Conservation (phyloP, 306 rosid species). For the Pyrus betulifolia region DNA sequence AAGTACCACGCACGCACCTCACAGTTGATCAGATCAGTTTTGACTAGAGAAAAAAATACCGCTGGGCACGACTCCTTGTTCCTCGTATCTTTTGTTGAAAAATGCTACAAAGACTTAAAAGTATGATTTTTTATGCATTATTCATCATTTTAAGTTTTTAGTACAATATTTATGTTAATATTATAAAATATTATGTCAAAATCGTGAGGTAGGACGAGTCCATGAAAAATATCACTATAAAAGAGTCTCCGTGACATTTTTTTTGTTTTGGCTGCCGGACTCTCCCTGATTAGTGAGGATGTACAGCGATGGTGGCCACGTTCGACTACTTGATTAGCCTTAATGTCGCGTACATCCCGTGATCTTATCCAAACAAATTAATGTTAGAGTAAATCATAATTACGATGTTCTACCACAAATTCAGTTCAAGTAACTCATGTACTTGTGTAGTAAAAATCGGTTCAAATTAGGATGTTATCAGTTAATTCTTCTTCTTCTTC, state of each 20-base stretch:
- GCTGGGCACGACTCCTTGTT: no score
- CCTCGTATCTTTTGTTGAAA: no score
- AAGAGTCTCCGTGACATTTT: no score
- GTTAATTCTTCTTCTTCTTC: no score
- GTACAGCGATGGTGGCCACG: background rate
- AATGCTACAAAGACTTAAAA: no score
- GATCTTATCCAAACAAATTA: background rate
- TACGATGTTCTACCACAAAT: background rate
- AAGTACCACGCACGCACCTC: background rate
- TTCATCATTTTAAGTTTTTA: no score
- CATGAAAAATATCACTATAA: no score
- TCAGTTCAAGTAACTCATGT: background rate
- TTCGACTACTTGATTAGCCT: background rate
- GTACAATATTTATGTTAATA: no score
- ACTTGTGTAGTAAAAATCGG: background rate
- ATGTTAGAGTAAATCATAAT: background rate
- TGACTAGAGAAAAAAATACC: no score
- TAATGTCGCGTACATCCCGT: background rate
- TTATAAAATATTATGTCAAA: no score
- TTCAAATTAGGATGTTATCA: background rate
- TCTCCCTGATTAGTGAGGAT: background rate
- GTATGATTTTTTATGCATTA: no score
- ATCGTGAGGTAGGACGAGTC: accelerated
- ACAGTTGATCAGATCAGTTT: background rate
- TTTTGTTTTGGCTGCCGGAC: background rate